A percentile compares a stretch with the other conserved stretches of the same genome.
phyloP scores from a whole-genome alignment of 1,284 basidiomycete species.

The Rhodotorula sp. region DNA sequence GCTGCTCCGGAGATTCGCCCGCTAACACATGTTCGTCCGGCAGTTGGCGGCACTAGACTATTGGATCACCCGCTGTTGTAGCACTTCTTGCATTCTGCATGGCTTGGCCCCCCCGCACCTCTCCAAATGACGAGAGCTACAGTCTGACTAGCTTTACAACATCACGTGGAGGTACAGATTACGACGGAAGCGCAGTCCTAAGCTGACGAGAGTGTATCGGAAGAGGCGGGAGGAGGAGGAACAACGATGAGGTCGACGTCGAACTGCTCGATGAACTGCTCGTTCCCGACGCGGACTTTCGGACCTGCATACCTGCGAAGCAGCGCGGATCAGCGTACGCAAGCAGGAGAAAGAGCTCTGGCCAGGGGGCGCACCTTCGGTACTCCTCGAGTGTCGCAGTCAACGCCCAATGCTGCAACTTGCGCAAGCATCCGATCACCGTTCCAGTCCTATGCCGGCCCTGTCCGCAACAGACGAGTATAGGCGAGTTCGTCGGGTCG shows the following conservation, averaged over 20 bases:
- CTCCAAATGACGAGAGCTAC: neutral
- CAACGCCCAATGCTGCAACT: constrained; percentile 55
- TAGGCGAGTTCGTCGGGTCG: constrained; percentile 54
- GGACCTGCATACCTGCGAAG: constrained; percentile 53
- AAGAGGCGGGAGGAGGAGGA: constrained; percentile 3
- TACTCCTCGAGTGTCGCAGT: constrained; percentile 57
- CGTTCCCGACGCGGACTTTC: constrained; percentile 56
- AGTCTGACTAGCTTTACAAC: neutral
- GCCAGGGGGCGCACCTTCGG: constrained; percentile 52
- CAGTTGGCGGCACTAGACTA: constrained; percentile 9
- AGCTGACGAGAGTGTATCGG: neutral
- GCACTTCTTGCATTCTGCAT: neutral
- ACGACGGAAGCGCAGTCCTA: neutral
- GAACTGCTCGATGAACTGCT: constrained; percentile 60
- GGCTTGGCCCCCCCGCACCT: neutral
- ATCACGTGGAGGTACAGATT: neutral
- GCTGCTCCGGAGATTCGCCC: no score
- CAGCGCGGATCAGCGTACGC: neutral
- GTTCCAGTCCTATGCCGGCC: constrained; percentile 57
- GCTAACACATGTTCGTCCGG: neutral
- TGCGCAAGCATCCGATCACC: constrained; percentile 55
- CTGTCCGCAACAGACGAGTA: constrained; percentile 57
- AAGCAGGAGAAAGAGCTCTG: no score
- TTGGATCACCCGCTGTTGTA: neutral
- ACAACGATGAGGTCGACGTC: constrained; percentile 25